Base-by-base conservation (phyloP, 2,329 filamentous ascomycete genomes). In the Paecilomyces fulvus region DNA sequence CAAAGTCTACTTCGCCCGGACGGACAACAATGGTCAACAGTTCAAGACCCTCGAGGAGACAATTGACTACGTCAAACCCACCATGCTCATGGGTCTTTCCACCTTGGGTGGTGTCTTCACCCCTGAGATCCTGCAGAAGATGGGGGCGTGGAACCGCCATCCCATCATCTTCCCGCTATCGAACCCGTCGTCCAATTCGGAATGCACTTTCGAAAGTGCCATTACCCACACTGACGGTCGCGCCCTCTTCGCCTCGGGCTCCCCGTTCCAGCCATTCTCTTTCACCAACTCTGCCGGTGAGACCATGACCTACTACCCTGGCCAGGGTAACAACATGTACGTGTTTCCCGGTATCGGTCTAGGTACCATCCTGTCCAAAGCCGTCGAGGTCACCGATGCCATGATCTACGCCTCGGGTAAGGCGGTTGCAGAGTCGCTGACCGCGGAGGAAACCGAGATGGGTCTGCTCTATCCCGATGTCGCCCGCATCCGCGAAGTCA, bases 341-440 rank as follows among this genome's bases (percentile, higher is more conserved):
- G 89, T 99, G 59, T 99, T 99, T 85, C 94, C 94, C 0, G 94
- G 92, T 67, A 88, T 97, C 58, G 94, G 94, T 56, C 85, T 97
- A 30, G 94, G 92, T 59, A 89, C 92, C 62, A 96, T 97, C 69
- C 83, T 97, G 52, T 86, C 87, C 76, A 95, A 96, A 80, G 83
- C 91, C 11, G 86, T 89, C 62, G 85, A 85, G 65, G 81, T 97
- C 63, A 97, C 92, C 4, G 90, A 96, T 72, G 84, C 87, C 73
- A 99, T 99, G 94, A 91, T 99, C 69, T 97, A 97, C 77, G 91
- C 89, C 52, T 92, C 92, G 30, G 94, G 90, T 28, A 86, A 87
- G 46, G 87, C 90, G 3, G 83, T 97, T 20, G 83, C 90, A 14
- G 85, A 84, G 57, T 86, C 88, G 31, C 82, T 99, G 59, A 91